Evolutionary conservation across 2,329 filamentous ascomycete species (phyloP).

Genomic region (Colletotrichum karsti): DNA sequence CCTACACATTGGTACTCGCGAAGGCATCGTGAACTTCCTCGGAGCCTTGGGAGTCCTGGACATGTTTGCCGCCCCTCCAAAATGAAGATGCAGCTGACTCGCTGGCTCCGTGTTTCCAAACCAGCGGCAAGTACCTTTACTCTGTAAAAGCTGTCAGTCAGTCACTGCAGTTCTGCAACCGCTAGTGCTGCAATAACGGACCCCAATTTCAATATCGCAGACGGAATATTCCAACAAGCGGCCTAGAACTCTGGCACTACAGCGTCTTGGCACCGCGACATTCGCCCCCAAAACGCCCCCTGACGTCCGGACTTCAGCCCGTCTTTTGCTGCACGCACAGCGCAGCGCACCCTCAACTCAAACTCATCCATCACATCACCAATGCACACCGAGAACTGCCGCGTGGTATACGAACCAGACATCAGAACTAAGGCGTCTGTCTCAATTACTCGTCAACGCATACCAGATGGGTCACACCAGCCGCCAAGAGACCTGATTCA

Average conservation of each 20-base stretch:
- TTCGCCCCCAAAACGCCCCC: not conserved
- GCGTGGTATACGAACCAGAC: not conserved
- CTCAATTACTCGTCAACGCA: conserved; percentile 7
- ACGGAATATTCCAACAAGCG: conserved; percentile 1
- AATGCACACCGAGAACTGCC: conserved; percentile 1
- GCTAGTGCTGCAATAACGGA: conserved; percentile 5
- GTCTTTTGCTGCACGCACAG: not conserved
- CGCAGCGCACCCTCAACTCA: not conserved
- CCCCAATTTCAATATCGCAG: not conserved
- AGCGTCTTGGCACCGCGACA: conserved; percentile 9
- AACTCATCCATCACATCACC: conserved; percentile 3
- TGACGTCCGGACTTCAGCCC: not conserved
- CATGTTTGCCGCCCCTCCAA: not conserved
- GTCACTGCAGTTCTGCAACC: not conserved
- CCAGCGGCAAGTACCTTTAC: not conserved
- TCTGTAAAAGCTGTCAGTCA: not conserved
- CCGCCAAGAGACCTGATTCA: not conserved
- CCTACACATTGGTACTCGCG: not conserved
- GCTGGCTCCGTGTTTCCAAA: not conserved
- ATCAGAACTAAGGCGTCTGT: not conserved
- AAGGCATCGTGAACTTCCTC: not conserved
- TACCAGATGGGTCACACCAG: not conserved
- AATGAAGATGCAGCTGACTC: conserved; percentile 5
- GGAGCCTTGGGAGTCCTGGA: not conserved
- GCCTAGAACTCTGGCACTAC: not conserved